Evolutionary conservation across 805 yeast species (phyloP), one percentile per base, ranked within the genome.

Genomic region (Cephaloascus albidus): DNA sequence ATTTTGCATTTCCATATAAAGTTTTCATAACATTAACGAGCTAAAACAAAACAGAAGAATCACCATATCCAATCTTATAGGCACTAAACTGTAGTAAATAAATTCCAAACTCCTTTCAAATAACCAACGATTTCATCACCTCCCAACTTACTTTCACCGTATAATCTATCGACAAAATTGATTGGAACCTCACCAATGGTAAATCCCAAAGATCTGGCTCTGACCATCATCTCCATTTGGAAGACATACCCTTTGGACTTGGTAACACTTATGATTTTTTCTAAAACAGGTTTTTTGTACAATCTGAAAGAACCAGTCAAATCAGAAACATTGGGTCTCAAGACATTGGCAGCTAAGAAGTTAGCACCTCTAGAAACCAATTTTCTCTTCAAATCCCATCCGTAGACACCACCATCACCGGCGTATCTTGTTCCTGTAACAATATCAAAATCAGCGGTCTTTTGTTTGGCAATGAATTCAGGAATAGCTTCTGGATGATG

Each of bases 141-240:
- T 18, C 90, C 89, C 45, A 82, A 74, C 57, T 82, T 82, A 46
- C 80, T 70, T 58, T 82, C 89, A 36, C 90, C 90, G 50, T 82
- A 82, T 43, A 82, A 66, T 58, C 90, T 72, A 60, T 82, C 90
- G 33, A 82, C 90, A 52, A 83, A 82, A 44, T 78, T 72, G 49
- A 82, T 82, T 37, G 89, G 89, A 26, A 81, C 88, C 57, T 82
- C 90, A 23, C 83, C 89, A 48, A 82, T 80, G 15, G 75, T 68
- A 61, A 72, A 79, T n/a, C 81, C 81, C 55, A 79, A 61, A n/a
- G 80, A 67, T 54, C 85, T 72, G 33, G 90, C 90, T 48, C 90
- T 74, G 18, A 82, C 90, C 76, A 82, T 80, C 88, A 82, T 81
- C 61, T 82, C 90, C 90, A 82, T 82, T 63, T 82, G 90, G 75